Base-by-base conservation (phyloP, 1,284 basidiomycete genomes). In the Filobasidium uniguttulatum region DNA sequence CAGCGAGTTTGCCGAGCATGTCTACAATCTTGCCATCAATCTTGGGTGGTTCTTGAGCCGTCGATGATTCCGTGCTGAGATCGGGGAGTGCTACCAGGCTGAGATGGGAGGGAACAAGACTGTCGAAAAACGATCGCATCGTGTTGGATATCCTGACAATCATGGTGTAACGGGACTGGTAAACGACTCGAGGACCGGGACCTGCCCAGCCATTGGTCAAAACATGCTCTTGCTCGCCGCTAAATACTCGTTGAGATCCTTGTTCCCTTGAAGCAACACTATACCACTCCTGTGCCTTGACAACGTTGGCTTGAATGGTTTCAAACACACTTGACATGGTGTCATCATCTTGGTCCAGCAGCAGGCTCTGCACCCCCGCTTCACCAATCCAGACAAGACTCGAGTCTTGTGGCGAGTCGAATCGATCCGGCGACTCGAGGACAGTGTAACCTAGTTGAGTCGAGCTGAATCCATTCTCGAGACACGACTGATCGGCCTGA, bases 81-180 rank as follows among this genome's bases (percentile, higher is more conserved):
- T 44, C 41, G n/a, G 65, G 64, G 1, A 71, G 52, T 10, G 60
- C 69, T 26, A 71, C 68, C 20, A 65, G 62, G 7, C 64, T 62
- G 20, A 68, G 57, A 45, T 64, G 60, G 1, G 57, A 31, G 0
- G 67, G 67, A 19, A 71, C 60, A 43, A 67, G 53, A 5, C 61
- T 62, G 55, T 70, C 68, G 52, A 70, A 54, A 20, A 62, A 46
- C 8, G 62, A 58, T 0, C 68, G 54, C 14, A 58, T 45, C 15
- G 47, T n/a, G 4, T 25, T 15, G 0, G 62, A 61, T 7, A 68
- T 62, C 34, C 60, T 53, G n/a, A 67, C 49, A 35, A 67, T 55
- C 9, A 66, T 35, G 14, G 63, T 62, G 7, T 43, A 20, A 20
- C 55, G 38, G 7, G 57, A 54, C n/a, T 58, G 52, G 53, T 64